Base-by-base conservation (phyloP, 2,329 filamentous ascomycete genomes). In the Macrophomina phaseolina region DNA sequence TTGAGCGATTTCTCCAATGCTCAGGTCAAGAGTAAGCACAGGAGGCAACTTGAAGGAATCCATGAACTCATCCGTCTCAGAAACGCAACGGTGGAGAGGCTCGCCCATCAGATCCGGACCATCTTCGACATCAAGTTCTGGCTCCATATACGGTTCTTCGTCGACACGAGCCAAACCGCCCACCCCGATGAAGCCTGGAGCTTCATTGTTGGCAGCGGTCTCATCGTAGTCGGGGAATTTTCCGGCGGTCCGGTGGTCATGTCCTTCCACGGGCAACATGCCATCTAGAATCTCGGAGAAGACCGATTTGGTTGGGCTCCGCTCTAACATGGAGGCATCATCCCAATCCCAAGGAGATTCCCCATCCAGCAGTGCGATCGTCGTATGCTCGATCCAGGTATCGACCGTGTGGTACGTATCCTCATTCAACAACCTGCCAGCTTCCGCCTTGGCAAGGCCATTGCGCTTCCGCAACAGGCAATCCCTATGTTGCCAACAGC, bases 341-440 rank as follows among this genome's bases (percentile, higher is more conserved):
- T 46, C 30, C 11, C 16, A 5, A 5, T 46, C 40, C 56, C 56
- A 60, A 16, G 56, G 56, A 30, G 46, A 46, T 12, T 60, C 56
- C 6, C 56, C 56, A 48, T 32, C 40, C 14, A 60, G 40, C 40
- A 60, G 36, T 48, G 56, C 56, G 56, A 60, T 60, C 40, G 56
- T 60, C 56, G 56, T 60, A 28, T 60, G 56, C 56, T 60, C 56
- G 40, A 60, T 36, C 56, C 56, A 60, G 12, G 56, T 23, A 34
- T 18, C 56, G 28, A 60, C 56, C 16, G 9, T n/a, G 4, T 18
- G 23, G 28, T 60, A 48, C 34, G 56, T 7, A n/a, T 32, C 16
- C 9, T 48, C 14, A 6, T 34, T 18, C 40, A 60, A 34, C 6
- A 30, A 7, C 14, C n/a, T 45, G 30, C 34, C 23, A 23, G 56